phyloP scores from a whole-genome alignment of 148 eudicot species.

The Bassia scoparia region DNA sequence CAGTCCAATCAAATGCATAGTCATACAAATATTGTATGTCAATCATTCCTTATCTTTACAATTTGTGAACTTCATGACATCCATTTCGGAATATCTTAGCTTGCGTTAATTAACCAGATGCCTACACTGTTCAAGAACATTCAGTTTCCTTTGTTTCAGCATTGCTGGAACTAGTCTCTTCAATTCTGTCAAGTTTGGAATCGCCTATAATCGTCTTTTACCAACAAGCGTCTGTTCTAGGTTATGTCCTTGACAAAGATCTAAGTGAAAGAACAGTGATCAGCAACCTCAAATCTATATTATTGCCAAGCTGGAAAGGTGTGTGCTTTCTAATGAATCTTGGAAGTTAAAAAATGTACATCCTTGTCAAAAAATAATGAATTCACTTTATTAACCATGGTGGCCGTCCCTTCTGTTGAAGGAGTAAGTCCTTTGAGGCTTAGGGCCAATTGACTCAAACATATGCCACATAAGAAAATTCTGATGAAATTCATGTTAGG shows the following conservation, averaged over 20 bases:
- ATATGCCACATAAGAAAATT: background rate
- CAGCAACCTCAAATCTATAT: slow-evolving; percentile 96
- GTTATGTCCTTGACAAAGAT: slow-evolving; percentile 90
- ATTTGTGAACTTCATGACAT: background rate
- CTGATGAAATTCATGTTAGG: background rate
- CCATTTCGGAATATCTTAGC: background rate
- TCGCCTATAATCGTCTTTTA: slow-evolving; percentile 98
- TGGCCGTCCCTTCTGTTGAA: background rate
- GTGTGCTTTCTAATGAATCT: background rate
- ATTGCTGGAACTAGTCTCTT: slow-evolving; percentile 96
- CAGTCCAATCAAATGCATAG: slow-evolving; percentile 84
- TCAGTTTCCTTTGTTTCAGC: slow-evolving; percentile 94
- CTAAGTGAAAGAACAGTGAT: slow-evolving; percentile 87
- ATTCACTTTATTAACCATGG: too few species aligned
- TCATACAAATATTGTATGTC: slow-evolving; percentile 94
- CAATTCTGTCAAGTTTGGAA: slow-evolving; percentile 95
- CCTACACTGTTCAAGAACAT: slow-evolving; percentile 40
- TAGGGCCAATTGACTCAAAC: background rate
- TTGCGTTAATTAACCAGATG: slow-evolving; percentile 11
- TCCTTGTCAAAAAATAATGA: too few species aligned
- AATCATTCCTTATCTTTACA: background rate
- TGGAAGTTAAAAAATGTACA: background rate
- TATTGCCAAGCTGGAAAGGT: slow-evolving; percentile 99
- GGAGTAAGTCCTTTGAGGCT: background rate
- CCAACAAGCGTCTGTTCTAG: slow-evolving; percentile 88